phyloP scores from a whole-genome alignment of 2,329 filamentous ascomycete species.

The Monilinia polystroma region DNA sequence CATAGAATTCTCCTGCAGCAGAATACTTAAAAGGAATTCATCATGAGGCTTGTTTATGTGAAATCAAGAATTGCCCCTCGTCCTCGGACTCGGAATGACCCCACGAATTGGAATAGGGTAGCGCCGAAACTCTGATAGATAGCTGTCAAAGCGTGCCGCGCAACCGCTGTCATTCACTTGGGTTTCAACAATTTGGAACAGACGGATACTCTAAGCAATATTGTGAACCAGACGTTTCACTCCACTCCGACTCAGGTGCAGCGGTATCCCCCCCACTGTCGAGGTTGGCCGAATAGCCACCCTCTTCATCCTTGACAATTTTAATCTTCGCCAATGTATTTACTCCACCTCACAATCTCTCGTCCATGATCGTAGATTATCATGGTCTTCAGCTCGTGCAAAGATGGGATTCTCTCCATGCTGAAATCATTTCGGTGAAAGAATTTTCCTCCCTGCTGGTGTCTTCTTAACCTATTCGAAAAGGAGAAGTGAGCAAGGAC shows the following conservation, averaged over 20 bases:
- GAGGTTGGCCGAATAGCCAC: background rate
- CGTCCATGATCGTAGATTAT: background rate
- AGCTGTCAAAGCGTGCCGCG: conserved; percentile 9
- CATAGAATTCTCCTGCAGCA: background rate
- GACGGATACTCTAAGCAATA: background rate
- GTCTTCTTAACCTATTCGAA: background rate
- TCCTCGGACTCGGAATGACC: background rate
- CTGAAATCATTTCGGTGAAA: background rate
- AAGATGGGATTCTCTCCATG: background rate
- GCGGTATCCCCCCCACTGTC: background rate
- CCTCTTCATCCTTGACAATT: background rate
- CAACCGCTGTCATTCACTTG: conserved; percentile 13
- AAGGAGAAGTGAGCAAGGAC: background rate
- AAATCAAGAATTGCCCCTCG: background rate
- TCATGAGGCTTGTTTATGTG: no score
- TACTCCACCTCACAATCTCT: background rate
- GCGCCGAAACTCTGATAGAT: conserved; percentile 1
- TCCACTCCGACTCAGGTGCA: background rate
- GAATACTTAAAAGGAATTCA: background rate
- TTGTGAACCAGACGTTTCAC: background rate
- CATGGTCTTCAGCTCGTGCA: background rate
- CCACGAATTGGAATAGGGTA: background rate
- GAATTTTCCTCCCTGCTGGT: background rate
- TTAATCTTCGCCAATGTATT: background rate
- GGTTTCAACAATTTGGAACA: background rate